Base-by-base conservation (phyloP, 176 grass and related monocot genomes). In the Eleusine coracana region DNA sequence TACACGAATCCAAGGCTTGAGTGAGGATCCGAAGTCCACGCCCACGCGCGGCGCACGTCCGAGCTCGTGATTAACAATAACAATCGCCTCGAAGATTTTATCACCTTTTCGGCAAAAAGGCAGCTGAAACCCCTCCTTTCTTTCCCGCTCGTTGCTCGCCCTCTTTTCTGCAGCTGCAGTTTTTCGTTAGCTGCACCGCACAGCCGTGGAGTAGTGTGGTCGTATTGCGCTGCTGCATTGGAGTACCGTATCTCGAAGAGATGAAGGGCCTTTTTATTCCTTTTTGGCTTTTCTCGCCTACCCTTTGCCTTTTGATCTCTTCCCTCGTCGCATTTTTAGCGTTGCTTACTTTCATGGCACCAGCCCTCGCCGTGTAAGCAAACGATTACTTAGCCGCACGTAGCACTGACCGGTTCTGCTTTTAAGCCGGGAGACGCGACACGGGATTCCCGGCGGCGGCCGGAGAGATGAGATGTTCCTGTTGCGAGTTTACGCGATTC, bases 51-150 rank as follows among this genome's bases (percentile, higher is more conserved):
- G 2, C 14, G 4, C 58, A 28, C 82, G 29, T 1, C 51, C 52
- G 8, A 11, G 25, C 34, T 41, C 66, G 8, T 6, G 23, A 34
- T 71, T 16, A 58, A 37, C 75, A 4, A 17, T 16, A 58, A 37
- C 75, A 4, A 17, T 1, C 50, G 44, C 44, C 10, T 60, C 37
- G 12, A 21, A 67, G 62, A 58, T 58, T 60, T 49, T 20, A 45
- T 42, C 29, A 1, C 55, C 52, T 87, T 60, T 73, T 65, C n/a
- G 28, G 52, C 71, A 25, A 55, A 86, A 93, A 90, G 82, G 60
- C 17, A 85, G 79, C 72, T 21, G 85, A 73, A 86, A 83, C 83
- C 40, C 40, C 2, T 2, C 31, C 31, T 34, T 34, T 34, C 31
- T 34, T 34, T 34, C 31, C 31, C 31, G 1, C 31, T 34, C 31